A percentile compares a stretch with the other conserved stretches of the same genome.
phyloP scores from a whole-genome alignment of 176 grass and related monocot species.

The Ampelocalamus luodianensis region DNA sequence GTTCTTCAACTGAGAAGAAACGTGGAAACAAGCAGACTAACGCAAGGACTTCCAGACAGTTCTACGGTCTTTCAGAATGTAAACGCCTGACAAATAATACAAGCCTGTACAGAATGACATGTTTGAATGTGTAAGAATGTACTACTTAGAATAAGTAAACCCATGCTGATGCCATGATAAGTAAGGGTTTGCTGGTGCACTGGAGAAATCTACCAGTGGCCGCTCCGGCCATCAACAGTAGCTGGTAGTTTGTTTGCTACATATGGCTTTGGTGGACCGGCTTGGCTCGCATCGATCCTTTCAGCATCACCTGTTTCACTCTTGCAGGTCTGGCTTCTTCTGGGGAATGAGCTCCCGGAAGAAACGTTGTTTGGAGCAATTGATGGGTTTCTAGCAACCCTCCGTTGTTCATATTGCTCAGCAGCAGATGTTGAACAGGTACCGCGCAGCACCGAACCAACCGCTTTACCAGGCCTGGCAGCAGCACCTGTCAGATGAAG shows the following conservation, averaged over 20 bases:
- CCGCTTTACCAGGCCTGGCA: slow-evolving; percentile 64
- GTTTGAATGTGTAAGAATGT: slow-evolving; percentile 43
- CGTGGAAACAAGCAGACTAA: neutral
- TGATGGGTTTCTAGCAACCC: slow-evolving; percentile 49
- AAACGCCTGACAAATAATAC: slow-evolving; percentile 33
- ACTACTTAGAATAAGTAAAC: slow-evolving; percentile 7
- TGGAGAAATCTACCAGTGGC: slow-evolving; percentile 65
- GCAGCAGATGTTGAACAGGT: slow-evolving; percentile 41
- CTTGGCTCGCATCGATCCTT: slow-evolving; percentile 56
- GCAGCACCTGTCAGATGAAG: slow-evolving; percentile 56
- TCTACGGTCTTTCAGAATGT: neutral
- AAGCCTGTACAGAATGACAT: slow-evolving; percentile 44
- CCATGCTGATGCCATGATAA: slow-evolving; percentile 11
- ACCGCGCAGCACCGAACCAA: slow-evolving; percentile 51
- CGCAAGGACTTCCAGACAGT: neutral
- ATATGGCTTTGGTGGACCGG: slow-evolving; percentile 60
- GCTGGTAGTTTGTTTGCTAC: slow-evolving; percentile 64
- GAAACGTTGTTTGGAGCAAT: slow-evolving; percentile 57
- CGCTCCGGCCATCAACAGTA: slow-evolving; percentile 56
- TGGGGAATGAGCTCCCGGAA: slow-evolving; percentile 64
- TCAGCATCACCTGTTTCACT: slow-evolving; percentile 67
- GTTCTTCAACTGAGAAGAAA: slow-evolving; percentile 7
- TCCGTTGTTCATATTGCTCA: slow-evolving; percentile 73
- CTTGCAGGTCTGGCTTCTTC: slow-evolving; percentile 84
- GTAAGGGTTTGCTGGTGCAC: neutral